Percentiles rank a stretch among this genome's conserved stretches.
Conservation (phyloP, 768 basidiomycete genomes). For the Auricularia auricula-judae region DNA sequence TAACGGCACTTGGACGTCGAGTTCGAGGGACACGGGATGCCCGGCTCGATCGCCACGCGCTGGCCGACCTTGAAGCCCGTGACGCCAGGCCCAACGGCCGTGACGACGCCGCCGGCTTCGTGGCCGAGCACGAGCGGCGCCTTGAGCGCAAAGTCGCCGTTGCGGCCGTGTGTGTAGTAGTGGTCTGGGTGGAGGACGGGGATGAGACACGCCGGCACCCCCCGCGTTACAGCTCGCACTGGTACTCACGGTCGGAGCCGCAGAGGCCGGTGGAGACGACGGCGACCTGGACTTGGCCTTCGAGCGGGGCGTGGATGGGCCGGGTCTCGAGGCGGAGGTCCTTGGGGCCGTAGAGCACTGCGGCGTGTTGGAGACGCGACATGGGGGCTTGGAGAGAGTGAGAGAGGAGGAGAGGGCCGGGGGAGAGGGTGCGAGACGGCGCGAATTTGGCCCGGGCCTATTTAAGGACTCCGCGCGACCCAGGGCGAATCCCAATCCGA, state of each 20-base stretch:
- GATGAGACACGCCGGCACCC: neutral
- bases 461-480: neutral
- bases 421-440: neutral
- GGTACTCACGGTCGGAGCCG: constrained; percentile 62
- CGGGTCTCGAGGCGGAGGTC: constrained; percentile 77
- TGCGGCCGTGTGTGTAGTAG: constrained; percentile 81
- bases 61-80: constrained; percentile 52
- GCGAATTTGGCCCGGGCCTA: neutral
- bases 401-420: constrained; percentile 4
- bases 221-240: neutral
- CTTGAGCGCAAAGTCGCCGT: constrained; percentile 83
- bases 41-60: constrained; percentile 89
- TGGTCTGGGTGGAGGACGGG: constrained; percentile 47
- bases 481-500: neutral
- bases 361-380: constrained; percentile 31
- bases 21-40: constrained; percentile 64
- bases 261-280: constrained; percentile 83
- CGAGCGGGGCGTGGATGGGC: constrained; percentile 55
- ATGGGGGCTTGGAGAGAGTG: neutral
- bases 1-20: constrained; percentile 35
- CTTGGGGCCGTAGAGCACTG: constrained; percentile 72
- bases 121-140: constrained; percentile 87
- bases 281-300: constrained; percentile 69
- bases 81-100: constrained; percentile 69
- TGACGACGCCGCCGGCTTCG: constrained; percentile 81